Conservation (phyloP, 2,329 filamentous ascomycete species). For the Exophiala aquamarina region DNA sequence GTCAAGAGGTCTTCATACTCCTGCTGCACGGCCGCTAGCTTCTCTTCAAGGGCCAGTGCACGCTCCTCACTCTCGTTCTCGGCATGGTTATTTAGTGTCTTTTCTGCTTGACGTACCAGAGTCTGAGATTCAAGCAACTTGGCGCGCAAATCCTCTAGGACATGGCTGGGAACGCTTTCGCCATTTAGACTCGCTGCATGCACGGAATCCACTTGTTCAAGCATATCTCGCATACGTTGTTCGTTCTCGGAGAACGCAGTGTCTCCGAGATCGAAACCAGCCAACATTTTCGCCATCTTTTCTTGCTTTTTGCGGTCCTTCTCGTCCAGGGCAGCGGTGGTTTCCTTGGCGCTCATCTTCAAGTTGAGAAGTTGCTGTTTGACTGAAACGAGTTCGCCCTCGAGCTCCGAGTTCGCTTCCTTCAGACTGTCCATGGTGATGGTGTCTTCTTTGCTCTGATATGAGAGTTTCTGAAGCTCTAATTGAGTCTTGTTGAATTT, state of each 20-base stretch:
- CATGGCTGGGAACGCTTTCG: constrained; percentile 77
- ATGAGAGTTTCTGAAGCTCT: constrained; percentile 92
- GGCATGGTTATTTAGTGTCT: constrained; percentile 72
- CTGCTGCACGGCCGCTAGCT: constrained; percentile 70
- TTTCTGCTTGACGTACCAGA: constrained; percentile 87
- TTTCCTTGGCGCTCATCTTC: constrained; percentile 95
- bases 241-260: constrained; percentile 95
- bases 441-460: constrained; percentile 92
- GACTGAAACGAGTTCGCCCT: constrained; percentile 85
- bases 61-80: constrained; percentile 64
- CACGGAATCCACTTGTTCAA: constrained; percentile 77
- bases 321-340: constrained; percentile 83
- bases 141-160: constrained; percentile 73
- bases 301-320: constrained; percentile 99
- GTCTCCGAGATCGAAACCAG: constrained; percentile 89
- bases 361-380: constrained; percentile 92
- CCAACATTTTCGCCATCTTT: constrained; percentile 99
- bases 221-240: constrained; percentile 75
- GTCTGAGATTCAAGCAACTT: constrained; percentile 87
- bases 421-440: constrained; percentile 98
- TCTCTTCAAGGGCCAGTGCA: constrained; percentile 73
- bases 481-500: constrained; percentile 94
- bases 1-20: constrained; percentile 83
- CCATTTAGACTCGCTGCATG: constrained; percentile 74
- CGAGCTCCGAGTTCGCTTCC: constrained; percentile 92